Conservation (phyloP, 2,329 filamentous ascomycete genomes). For the Hyphodiscus sp. region DNA sequence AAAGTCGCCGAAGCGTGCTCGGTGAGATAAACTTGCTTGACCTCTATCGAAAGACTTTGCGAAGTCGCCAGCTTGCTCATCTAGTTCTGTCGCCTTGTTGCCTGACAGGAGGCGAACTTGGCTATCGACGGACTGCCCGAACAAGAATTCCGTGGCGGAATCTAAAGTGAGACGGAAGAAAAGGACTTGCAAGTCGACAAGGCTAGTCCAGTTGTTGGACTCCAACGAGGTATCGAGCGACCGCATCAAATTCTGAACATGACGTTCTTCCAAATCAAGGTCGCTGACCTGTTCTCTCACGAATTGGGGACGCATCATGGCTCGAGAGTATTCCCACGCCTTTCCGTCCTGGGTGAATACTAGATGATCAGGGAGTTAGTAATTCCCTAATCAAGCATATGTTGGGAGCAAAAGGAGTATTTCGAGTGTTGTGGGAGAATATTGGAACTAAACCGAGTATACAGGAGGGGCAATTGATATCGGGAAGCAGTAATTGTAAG, state of each 20-base stretch:
- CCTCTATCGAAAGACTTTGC: slow-evolving; percentile 42
- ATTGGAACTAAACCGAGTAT: too few species aligned
- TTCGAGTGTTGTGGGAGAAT: too few species aligned
- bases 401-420: too few species aligned
- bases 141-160: slow-evolving; percentile 41
- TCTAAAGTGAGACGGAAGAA: slow-evolving; percentile 59
- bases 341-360: slow-evolving; percentile 29
- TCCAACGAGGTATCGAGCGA: slow-evolving; percentile 53
- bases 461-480: too few species aligned
- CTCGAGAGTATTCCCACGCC: slow-evolving; percentile 27
- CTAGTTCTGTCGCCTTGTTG: neutral
- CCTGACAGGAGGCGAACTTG: slow-evolving; percentile 16
- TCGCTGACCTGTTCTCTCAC: slow-evolving; percentile 54
- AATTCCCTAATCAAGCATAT: too few species aligned
- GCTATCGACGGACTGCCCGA: slow-evolving; percentile 47
- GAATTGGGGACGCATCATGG: slow-evolving; percentile 49
- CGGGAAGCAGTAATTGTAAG: too few species aligned
- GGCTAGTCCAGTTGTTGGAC: slow-evolving; percentile 37
- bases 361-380: too few species aligned
- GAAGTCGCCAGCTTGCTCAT: slow-evolving; percentile 32
- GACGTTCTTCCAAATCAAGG: slow-evolving; percentile 62
- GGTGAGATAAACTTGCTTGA: slow-evolving; percentile 24
- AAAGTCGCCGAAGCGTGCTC: slow-evolving; percentile 12
- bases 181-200: slow-evolving; percentile 55
- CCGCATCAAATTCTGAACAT: slow-evolving; percentile 53